Conservation (phyloP, 768 basidiomycete species). For the Collybia mongolica region DNA sequence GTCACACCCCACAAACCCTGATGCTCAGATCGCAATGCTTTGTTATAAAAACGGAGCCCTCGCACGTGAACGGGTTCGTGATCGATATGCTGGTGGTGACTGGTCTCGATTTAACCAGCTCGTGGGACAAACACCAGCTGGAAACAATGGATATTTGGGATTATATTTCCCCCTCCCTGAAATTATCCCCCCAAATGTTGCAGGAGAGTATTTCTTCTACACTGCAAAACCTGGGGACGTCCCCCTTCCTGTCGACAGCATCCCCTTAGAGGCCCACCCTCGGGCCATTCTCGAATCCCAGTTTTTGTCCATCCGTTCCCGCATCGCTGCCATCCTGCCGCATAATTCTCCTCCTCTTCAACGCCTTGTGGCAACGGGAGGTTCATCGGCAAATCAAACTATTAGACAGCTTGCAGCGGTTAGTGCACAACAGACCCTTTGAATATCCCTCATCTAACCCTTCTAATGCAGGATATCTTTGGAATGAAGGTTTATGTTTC, state of each 20-base stretch:
- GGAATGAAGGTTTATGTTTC: constrained; percentile 72
- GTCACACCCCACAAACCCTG: constrained; percentile 60
- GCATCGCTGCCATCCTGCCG: constrained; percentile 39
- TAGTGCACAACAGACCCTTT: constrained; percentile 13
- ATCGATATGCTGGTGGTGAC: constrained; percentile 54
- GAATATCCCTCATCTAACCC: neutral
- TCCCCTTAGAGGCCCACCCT: constrained; percentile 53
- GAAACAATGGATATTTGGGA: constrained; percentile 61
- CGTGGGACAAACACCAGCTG: constrained; percentile 51
- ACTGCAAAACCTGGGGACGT: constrained; percentile 18
- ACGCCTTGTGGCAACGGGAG: constrained; percentile 76
- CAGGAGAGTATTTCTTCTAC: constrained; percentile 69
- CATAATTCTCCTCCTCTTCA: constrained; percentile 43
- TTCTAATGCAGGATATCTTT: constrained; percentile 58
- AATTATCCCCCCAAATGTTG: constrained; percentile 80
- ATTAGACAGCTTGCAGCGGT: constrained; percentile 73
- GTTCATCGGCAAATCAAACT: constrained; percentile 69
- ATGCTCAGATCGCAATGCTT: constrained; percentile 83
- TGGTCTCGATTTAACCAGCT: constrained; percentile 74
- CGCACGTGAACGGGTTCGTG: constrained; percentile 74
- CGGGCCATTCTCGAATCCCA: constrained; percentile 85
- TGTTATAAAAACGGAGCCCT: constrained; percentile 91
- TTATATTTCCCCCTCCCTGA: constrained; percentile 85
- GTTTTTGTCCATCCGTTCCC: constrained; percentile 75
- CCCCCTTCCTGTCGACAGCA: constrained; percentile 27